Percentiles rank a stretch among this genome's conserved stretches.
phyloP scores from a whole-genome alignment of 2,329 filamentous ascomycete genomes.

The Colletotrichum sojae region DNA sequence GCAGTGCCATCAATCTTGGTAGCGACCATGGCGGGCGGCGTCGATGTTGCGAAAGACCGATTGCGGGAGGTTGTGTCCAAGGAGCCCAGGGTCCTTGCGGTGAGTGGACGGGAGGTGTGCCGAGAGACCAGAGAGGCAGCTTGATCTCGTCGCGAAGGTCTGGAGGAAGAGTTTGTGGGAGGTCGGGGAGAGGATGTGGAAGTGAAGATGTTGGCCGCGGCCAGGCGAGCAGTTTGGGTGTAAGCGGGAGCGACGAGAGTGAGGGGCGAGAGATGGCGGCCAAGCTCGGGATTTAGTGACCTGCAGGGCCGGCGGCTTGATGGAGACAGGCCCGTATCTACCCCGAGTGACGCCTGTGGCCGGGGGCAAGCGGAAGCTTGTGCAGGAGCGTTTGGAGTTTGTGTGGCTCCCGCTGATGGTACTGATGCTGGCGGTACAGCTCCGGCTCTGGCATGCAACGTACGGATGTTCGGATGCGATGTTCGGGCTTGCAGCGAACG shows the following conservation, averaged over 20 bases:
- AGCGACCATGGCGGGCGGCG: conserved; percentile 79
- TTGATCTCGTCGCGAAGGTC: conserved; percentile 28
- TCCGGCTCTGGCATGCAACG: conserved; percentile 10
- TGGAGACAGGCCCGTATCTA: conserved; percentile 29
- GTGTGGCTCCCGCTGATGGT: neutral
- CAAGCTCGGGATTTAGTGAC: conserved; percentile 30
- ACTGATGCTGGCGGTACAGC: neutral
- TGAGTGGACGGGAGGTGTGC: conserved; percentile 20
- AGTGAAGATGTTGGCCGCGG: conserved; percentile 26
- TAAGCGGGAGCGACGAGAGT: conserved; percentile 35
- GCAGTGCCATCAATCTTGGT: conserved; percentile 95
- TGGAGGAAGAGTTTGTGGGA: conserved; percentile 11
- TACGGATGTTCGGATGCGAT: conserved; percentile 5
- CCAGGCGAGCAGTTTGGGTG: conserved; percentile 21
- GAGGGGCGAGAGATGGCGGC: conserved; percentile 33
- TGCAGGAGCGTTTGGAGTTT: conserved; percentile 3
- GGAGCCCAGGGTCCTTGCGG: conserved; percentile 32
- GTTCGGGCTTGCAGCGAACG: conserved; percentile 5
- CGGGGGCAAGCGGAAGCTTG: conserved; percentile 15
- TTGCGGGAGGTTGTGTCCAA: conserved; percentile 9
- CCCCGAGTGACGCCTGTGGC: conserved; percentile 23
- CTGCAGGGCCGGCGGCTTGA: conserved; percentile 34
- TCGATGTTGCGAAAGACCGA: conserved; percentile 61
- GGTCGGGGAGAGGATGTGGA: conserved; percentile 13
- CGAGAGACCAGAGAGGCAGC: conserved; percentile 23